Conservation (phyloP, 2,329 filamentous ascomycete species). For the Sporothrix humicola region DNA sequence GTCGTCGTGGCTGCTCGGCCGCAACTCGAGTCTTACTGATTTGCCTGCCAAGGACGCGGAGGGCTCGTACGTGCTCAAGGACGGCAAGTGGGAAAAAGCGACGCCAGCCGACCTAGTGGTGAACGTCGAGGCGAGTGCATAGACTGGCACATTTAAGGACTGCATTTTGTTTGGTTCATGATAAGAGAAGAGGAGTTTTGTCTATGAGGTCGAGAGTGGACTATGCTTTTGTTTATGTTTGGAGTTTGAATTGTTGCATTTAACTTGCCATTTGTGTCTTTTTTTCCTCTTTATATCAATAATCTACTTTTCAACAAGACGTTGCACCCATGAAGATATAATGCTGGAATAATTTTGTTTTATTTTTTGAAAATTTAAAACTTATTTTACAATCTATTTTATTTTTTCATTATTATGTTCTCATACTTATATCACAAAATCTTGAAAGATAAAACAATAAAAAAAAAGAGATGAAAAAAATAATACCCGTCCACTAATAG, state of each 20-base stretch:
- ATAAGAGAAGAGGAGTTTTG: neutral
- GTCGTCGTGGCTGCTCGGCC: constrained; percentile 36
- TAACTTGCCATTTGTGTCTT: too few relatives aligned
- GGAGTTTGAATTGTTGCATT: neutral
- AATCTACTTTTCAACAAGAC: too few relatives aligned
- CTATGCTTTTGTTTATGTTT: neutral
- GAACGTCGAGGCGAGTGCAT: constrained; percentile 25
- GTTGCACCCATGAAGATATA: too few relatives aligned
- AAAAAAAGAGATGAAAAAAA: neutral
- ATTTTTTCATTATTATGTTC: neutral
- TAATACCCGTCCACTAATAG: too few relatives aligned
- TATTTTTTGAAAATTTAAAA: neutral
- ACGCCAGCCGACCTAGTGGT: constrained; percentile 37
- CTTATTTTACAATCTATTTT: neutral
- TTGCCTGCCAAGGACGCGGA: constrained; percentile 30
- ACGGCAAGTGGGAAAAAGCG: constrained; percentile 38
- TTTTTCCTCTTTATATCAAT: too few relatives aligned
- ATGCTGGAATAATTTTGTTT: neutral
- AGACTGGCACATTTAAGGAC: too few relatives aligned
- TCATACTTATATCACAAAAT: neutral
- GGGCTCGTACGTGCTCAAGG: constrained; percentile 38
- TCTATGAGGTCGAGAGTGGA: neutral
- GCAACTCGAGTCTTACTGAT: constrained; percentile 39
- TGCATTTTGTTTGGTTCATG: too few relatives aligned
- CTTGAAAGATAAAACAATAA: neutral